phyloP scores from a whole-genome alignment of 202 grass and related monocot genomes.

The Eragrostis tef region DNA sequence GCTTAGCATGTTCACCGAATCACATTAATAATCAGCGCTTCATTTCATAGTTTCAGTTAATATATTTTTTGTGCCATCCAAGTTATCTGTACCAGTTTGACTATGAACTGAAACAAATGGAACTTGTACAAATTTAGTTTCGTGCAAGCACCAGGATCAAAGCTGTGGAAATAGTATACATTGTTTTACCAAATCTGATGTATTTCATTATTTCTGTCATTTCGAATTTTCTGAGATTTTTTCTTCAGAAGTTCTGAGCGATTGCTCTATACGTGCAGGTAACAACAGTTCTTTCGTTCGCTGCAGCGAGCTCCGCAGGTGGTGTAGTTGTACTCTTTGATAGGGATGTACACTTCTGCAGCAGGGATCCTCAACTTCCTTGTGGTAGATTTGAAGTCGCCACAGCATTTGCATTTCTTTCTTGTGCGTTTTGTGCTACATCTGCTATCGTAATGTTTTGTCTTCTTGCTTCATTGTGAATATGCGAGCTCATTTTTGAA shows the following conservation, averaged over 20 bases:
- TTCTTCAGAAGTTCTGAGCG: constrained; percentile 11
- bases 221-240: background rate
- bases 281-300: constrained; percentile 68
- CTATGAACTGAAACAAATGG: background rate
- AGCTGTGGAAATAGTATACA: background rate
- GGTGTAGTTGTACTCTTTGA: constrained; percentile 73
- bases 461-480: constrained; percentile 74
- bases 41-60: constrained; percentile 24
- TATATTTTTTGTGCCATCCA: constrained; percentile 14
- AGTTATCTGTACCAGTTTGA: constrained; percentile 21
- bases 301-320: constrained; percentile 75
- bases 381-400: constrained; percentile 72
- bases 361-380: constrained; percentile 57
- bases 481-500: constrained; percentile 20
- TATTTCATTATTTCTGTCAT: background rate
- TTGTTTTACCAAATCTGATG: background rate
- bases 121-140: background rate
- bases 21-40: background rate
- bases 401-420: constrained; percentile 71
- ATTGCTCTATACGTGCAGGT: constrained; percentile 54
- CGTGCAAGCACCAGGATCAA: background rate
- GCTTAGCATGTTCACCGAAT: background rate
- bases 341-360: constrained; percentile 69
- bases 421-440: constrained; percentile 61
- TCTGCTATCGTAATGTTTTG: constrained; percentile 82